Base-by-base conservation (phyloP, 305 asterid genomes). In the Salvia sclarea region DNA sequence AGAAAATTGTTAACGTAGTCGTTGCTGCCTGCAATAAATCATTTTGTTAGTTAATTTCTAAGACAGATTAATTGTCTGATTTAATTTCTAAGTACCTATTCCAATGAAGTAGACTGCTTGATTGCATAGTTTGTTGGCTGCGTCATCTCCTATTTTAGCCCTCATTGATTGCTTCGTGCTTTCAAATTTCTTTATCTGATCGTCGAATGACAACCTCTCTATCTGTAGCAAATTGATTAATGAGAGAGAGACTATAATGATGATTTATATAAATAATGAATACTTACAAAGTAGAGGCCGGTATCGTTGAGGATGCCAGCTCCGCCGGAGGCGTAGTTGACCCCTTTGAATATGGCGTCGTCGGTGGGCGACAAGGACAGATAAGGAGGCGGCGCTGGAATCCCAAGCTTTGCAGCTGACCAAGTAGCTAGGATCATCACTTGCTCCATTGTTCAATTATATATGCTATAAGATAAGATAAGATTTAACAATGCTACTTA, bases 281-380 rank as follows among this genome's bases (percentile, higher is more conserved):
- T n/a, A n/a, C n/a, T n/a, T 86, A 89, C 97, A 68, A 88, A 90
- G 86, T 88, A 90, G 35, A 84, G 79, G 35, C 97, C 95, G 0
- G 96, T 87, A 10, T 87, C 89, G 45, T 87, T 89, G 54, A 89
- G 95, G 57, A 89, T 87, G 50, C 96, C 96, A 54, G 96, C 92
- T 65, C 96, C 96, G 66, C 96, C 96, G 21, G 96, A 89, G 10
- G 97, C 97, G 64, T 88, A 90, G 66, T 86, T 90, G 52, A 84
- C 95, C 2, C 97, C 97, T 82, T 82, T 81, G 22, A 88, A 69
- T 60, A 88, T 59, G 16, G 88, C 83, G 58, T 90, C 94, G 49
- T 84, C 95, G 9, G 50, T 76, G 31, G 87, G 82, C 4, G 80
- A 74, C 60, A 90, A 64, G 10, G 97, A 84, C 30, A 90, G 94